Evolutionary conservation across 345 rosid genomes (phyloP), one percentile per base, ranked within the genome.

Genomic region (Hypericum androsaemum): DNA sequence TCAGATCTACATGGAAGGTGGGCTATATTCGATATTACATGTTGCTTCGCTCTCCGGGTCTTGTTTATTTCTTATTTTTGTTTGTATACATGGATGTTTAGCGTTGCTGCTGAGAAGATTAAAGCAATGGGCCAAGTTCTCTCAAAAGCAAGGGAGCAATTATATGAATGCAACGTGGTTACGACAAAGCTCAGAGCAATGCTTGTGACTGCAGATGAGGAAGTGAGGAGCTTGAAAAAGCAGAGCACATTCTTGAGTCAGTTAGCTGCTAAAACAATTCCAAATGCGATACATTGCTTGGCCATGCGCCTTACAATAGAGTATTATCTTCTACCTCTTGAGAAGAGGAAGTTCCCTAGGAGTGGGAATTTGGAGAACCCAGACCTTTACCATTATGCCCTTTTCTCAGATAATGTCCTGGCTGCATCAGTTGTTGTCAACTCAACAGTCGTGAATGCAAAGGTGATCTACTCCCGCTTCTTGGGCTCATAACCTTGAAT

Each of bases 361-460:
- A 82, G 80, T 50, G 99, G 85, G 76, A 94, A 94, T 69, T 71
- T 77, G 66, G 97, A 78, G 65, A 83, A 88, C 58, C 85, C 90
- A 46, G 74, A 74, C 72, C 90, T 94, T 45, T 69, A 86, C 52
- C 99, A 94, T 66, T 94, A 94, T 68, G 97, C 99, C 37, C 82
- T 94, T 64, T 94, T 94, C 74, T 94, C 99, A 10, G 99, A 94
- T 72, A 94, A 94, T 72, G 99, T 94, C 49, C 76, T 94, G 78
- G 99, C 99, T 74, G 97, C 99, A 64, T 94, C 99, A 50, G 97
- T 94, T 50, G 99, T 94, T 64, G 97, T 94, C 62, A 94, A 94
- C 80, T 94, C 99, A 61, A 81, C 99, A 37, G 59, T 88, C 67
- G 65, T 64, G 77, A 94, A 94, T 63, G 94, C 99, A 41, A 94